Evolutionary conservation across 1,284 basidiomycete genomes (phyloP), one percentile per base, ranked within the genome.

Genomic region (Afroboletus lepidellus): DNA sequence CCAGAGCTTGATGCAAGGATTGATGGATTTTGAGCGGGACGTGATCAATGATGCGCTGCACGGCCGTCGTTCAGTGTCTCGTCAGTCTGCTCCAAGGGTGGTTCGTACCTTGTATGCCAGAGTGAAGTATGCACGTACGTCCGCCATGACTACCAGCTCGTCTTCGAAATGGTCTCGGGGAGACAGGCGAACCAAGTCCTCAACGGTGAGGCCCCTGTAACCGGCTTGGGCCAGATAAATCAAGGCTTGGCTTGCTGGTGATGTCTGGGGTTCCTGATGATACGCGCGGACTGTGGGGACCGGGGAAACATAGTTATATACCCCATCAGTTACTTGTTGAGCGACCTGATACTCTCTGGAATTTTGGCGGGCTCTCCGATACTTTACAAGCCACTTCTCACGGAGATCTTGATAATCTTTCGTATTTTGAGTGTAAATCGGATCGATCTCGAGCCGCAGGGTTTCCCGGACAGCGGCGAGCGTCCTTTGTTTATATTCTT

Each of bases 11-110:
- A 37, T 77, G 73, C 11, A 84, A 68, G 29, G 74, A 69, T 33
- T 76, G 75, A 47, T 83, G 80, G 29, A 83, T 80, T 25, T 70
- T 69, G 9, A 78, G 65, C 0, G 80, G 80, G 24, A 83, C 55
- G 25, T 75, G 66, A 54, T 84, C 83, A 24, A 81, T 74, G 48
- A 81, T 65, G n/a, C 82, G 75, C 83, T 85, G 36, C 39, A 53
- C 5, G 21, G 39, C 2, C 12, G 9, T 41, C 12, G 5, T 43
- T 56, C 6, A 56, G 50, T 25, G 3, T 41, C 20, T 29, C 16
- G 12, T 21, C 23, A 2, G 6, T 30, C 29, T 6, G 2, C 24
- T 41, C 20, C 12, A 8, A 4, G 8, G 9, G 33, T 21, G 23
- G 23, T 5, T 1, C 62, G 24, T 43, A 74, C 79, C 71, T 75